Conservation (phyloP, 2,329 filamentous ascomycete genomes). For the Eurotiales sp. region DNA sequence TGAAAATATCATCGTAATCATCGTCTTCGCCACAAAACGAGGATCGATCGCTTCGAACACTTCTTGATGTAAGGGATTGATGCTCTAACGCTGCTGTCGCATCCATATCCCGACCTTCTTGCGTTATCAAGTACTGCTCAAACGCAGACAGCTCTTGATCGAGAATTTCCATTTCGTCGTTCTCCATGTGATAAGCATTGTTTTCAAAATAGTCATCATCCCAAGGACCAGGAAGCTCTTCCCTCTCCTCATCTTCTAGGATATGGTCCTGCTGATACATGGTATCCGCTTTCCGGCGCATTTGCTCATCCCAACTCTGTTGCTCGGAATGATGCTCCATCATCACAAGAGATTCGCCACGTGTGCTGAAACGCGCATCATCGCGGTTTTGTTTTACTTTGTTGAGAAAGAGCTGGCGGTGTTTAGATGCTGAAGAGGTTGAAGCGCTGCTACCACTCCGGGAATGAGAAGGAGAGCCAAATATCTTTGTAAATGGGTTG, state of each 20-base stretch:
- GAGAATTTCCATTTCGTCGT: conserved; percentile 14
- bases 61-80: neutral
- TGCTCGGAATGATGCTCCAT: conserved; percentile 40
- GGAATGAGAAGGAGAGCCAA: conserved; percentile 1
- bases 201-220: neutral
- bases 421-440: conserved; percentile 31
- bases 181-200: neutral
- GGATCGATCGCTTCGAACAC: conserved; percentile 13
- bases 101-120: conserved; percentile 31
- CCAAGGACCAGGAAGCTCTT: conserved; percentile 10
- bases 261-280: conserved; percentile 18
- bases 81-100: conserved; percentile 25
- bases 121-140: conserved; percentile 33
- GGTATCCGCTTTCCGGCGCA: conserved; percentile 31
- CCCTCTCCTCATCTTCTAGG: conserved; percentile 19
- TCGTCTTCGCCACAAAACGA: conserved; percentile 45
- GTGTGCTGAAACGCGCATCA: conserved; percentile 34
- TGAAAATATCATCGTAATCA: conserved; percentile 63
- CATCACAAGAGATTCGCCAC: conserved; percentile 41
- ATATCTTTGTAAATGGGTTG: conserved; percentile 18
- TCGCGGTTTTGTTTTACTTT: conserved; percentile 39
- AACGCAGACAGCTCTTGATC: conserved; percentile 27
- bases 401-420: conserved; percentile 40
- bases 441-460: conserved; percentile 19
- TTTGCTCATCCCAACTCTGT: conserved; percentile 36